Conservation (phyloP, 805 yeast species). For the Ogataea corticis region DNA sequence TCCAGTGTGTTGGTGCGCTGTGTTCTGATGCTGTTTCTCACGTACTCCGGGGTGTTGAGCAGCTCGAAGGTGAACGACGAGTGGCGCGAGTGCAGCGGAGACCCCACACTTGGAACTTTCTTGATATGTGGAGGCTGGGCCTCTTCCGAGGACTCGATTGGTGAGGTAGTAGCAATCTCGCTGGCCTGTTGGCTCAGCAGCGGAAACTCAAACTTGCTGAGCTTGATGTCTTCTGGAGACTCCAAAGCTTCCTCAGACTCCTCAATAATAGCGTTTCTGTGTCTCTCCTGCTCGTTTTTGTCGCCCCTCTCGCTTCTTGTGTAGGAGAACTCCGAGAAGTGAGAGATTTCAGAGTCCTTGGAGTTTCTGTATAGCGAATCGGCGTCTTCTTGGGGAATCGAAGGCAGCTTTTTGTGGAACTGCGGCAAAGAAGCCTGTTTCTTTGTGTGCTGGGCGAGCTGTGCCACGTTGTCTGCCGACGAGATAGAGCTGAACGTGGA, state of each 20-base stretch:
- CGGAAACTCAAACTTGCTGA: slow-evolving; percentile 24
- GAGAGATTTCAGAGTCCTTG: slow-evolving; percentile 10
- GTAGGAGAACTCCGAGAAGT: slow-evolving; percentile 11
- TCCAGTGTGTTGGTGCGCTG: slow-evolving; percentile 4
- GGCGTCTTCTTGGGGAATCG: slow-evolving; percentile 24
- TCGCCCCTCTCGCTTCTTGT: slow-evolving; percentile 8
- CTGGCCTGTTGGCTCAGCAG: background rate
- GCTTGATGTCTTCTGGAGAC: slow-evolving; percentile 9
- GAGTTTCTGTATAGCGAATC: slow-evolving; percentile 1
- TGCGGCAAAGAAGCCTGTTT: slow-evolving; percentile 2
- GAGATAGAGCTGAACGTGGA: slow-evolving; percentile 28
- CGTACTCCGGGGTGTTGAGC: slow-evolving; percentile 19
- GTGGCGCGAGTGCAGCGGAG: slow-evolving; percentile 28
- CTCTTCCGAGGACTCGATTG: background rate
- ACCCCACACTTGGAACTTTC: slow-evolving; percentile 23
- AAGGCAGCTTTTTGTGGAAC: slow-evolving; percentile 19
- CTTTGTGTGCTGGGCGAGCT: slow-evolving; percentile 3
- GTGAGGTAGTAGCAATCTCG: background rate
- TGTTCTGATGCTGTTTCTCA: slow-evolving; percentile 2
- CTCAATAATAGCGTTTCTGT: slow-evolving; percentile 12
- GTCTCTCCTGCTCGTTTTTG: slow-evolving; percentile 4
- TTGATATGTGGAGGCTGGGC: slow-evolving; percentile 18
- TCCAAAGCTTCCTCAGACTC: slow-evolving; percentile 12
- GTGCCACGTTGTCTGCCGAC: slow-evolving; percentile 2
- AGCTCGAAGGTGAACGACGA: slow-evolving; percentile 30